Conservation (phyloP, 768 basidiomycete species). For the Boletus subparvulus region DNA sequence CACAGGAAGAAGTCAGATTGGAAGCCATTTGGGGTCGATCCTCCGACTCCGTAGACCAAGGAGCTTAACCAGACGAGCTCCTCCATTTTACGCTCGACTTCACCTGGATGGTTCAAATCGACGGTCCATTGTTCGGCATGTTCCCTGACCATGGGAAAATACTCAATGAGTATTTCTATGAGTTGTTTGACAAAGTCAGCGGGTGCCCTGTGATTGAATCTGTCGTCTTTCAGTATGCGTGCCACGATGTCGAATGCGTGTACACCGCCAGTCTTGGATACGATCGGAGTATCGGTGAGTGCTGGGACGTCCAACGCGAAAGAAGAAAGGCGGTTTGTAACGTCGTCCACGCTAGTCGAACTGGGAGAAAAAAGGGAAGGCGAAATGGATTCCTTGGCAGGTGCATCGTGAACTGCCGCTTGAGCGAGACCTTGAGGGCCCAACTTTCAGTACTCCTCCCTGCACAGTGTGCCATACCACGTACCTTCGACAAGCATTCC, state of each 20-base stretch:
- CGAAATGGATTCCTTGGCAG: conserved; percentile 34
- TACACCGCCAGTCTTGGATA: neutral
- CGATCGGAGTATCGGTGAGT: neutral
- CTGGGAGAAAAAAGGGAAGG: conserved; percentile 10
- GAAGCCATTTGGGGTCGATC: conserved; percentile 51
- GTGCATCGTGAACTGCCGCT: conserved; percentile 30
- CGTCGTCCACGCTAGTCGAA: neutral
- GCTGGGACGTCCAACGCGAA: conserved; percentile 1
- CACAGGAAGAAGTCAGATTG: conserved; percentile 50
- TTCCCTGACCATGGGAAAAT: neutral
- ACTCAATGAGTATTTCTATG: neutral
- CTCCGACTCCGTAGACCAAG: conserved; percentile 55
- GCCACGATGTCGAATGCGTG: conserved; percentile 51
- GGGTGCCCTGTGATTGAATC: conserved; percentile 18
- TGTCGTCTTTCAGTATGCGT: conserved; percentile 49
- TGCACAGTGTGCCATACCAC: neutral
- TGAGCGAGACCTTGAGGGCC: conserved; percentile 25
- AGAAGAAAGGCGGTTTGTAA: conserved; percentile 4
- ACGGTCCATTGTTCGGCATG: conserved; percentile 44
- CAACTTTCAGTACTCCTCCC: neutral
- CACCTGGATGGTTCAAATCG: conserved; percentile 33
- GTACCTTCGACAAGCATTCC: conserved; percentile 65
- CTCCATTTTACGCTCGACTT: conserved; percentile 57
- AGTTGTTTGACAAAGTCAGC: conserved; percentile 26
- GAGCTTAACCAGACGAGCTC: conserved; percentile 57